Evolutionary conservation across 1,284 basidiomycete species (phyloP).

Genomic region (Ganoderma boninense): DNA sequence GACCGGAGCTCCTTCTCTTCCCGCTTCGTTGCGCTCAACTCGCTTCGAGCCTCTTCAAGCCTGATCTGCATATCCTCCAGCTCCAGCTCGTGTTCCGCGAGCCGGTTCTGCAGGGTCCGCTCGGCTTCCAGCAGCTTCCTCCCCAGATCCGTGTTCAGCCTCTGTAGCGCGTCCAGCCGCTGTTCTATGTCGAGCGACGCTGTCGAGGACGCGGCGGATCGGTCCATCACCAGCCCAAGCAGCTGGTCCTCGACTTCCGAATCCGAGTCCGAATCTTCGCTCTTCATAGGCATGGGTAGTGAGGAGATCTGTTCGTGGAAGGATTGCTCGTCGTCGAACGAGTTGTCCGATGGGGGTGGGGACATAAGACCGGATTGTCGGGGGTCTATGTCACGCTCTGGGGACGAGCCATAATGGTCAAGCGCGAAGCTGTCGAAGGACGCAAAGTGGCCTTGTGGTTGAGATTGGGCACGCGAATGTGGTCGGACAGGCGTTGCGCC

Average conservation of each 20-base stretch:
- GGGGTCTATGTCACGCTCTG: conserved; percentile 33
- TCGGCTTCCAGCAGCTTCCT: conserved; percentile 80
- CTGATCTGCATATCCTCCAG: conserved; percentile 77
- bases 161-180: conserved; percentile 72
- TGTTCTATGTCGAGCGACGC: conserved; percentile 72
- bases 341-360: conserved; percentile 44
- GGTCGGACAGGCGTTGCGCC: conserved; percentile 57
- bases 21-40: conserved; percentile 78
- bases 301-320: conserved; percentile 47
- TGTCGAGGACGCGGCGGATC: conserved; percentile 62
- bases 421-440: conserved; percentile 40
- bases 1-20: conserved; percentile 89
- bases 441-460: conserved; percentile 45
- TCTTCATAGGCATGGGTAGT: conserved; percentile 48
- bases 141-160: conserved; percentile 75
- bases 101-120: conserved; percentile 66
- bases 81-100: conserved; percentile 79
- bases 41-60: conserved; percentile 77
- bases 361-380: conserved; percentile 39
- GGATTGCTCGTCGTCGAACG: conserved; percentile 43
- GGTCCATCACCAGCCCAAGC: conserved; percentile 65
- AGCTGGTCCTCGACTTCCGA: conserved; percentile 58
- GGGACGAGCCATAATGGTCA: conserved; percentile 42
- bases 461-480: conserved; percentile 66
- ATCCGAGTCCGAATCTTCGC: conserved; percentile 46